Evolutionary conservation across 139 green algal species (phyloP).

Genomic region (Eudorina sp.): DNA sequence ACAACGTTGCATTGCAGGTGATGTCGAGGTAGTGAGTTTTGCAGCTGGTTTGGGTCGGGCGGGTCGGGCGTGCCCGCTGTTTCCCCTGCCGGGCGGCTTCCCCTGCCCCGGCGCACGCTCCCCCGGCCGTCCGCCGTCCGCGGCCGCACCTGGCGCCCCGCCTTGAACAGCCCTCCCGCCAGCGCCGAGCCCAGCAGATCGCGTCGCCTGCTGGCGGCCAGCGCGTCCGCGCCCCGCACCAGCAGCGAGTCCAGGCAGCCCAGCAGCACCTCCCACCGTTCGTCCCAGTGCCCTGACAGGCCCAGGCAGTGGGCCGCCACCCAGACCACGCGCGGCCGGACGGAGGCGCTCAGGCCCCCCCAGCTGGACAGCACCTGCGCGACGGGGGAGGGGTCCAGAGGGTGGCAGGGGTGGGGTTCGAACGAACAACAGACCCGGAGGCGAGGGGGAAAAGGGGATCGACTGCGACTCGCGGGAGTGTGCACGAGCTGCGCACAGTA

Average conservation of each 20-base stretch:
- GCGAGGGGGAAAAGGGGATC: no score
- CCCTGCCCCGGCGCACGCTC: no score
- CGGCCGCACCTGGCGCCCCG: constrained; percentile 47
- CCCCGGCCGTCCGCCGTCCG: no score
- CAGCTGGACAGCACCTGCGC: constrained; percentile 70
- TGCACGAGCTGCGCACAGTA: no score
- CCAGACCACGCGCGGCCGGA: constrained; percentile 73
- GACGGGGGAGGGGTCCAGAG: background rate
- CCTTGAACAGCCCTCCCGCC: constrained; percentile 50
- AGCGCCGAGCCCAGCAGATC: constrained; percentile 55
- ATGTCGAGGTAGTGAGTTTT: no score
- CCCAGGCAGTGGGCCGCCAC: constrained; percentile 66
- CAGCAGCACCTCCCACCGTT: constrained; percentile 58
- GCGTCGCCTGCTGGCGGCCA: background rate
- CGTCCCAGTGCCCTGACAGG: constrained; percentile 50
- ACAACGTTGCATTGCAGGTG: no score
- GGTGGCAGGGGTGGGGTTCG: background rate
- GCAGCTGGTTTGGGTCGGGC: no score
- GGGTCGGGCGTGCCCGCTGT: no score
- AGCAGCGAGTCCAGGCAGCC: constrained; percentile 1
- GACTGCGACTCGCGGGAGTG: no score
- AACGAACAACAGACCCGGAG: no score
- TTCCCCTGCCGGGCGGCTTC: no score
- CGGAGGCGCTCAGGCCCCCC: constrained; percentile 55
- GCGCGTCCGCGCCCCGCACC: constrained; percentile 27